Base-by-base conservation (phyloP, 352 stramenopile genomes). In the Phytophthora nicotianae region DNA sequence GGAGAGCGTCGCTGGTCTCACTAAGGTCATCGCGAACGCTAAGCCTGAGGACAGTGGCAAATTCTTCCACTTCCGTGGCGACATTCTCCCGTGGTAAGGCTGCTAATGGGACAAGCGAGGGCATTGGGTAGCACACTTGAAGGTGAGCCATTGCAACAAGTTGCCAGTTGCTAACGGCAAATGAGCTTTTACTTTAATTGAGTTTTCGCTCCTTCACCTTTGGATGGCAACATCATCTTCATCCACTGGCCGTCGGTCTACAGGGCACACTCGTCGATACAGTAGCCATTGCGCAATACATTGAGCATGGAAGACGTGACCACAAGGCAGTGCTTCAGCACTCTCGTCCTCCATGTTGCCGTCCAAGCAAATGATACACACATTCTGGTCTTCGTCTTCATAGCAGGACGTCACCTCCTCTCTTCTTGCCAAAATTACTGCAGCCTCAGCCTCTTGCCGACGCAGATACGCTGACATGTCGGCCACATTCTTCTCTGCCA, bases 1-100 rank as follows among this genome's bases (percentile, higher is more conserved):
- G 14, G 60, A 77, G 47, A 83, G 69, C 55, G 75, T 84, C 24
- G 60, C 53, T 27, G 70, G 67, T 1, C 56, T 86, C 17, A 72
- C 70, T 27, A 75, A 70, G 43, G 51, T 84, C 50, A 71, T 86
- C n/a, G 63, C 55, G 3, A 55, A 67, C 11, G 61, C 61, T 10
- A 83, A 66, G n/a, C 50, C 62, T 0, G 62, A 74, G 19, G 65
- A 88, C 54, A 76, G 64, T 9, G 74, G 68, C 68, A 81, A 79
- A 62, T 82, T 74, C 56, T 79, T 74, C 41, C 50, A 82, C 27
- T 78, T 79, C 47, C 56, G 68, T 24, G 68, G 74, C 26, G 23
- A 60, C 14, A 52, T 70, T 17, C 27, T 83, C 33, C 71, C 73
- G 21, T 88, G 75, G 78, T 83, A 64, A 74, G 33, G 23, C 4